These are phyloP conservation scores for Backusella sp. DNA, from an alignment of 192 early-diverging fungal genomes.

Conservation along the genomic window DNA sequence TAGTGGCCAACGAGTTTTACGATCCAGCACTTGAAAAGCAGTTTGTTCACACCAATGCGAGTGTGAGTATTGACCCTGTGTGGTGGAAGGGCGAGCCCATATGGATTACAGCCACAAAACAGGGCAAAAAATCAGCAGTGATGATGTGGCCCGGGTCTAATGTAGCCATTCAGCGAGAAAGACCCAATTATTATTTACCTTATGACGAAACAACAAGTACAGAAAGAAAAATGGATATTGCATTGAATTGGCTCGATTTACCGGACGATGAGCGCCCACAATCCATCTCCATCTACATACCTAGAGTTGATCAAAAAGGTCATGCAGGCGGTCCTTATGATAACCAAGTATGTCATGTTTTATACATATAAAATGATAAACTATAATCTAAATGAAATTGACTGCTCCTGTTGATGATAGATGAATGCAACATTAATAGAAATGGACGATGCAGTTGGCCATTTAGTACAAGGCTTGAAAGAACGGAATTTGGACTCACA, in stretches of 20 bases:
- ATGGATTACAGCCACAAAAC: slow-evolving; percentile 80
- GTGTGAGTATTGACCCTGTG: slow-evolving; percentile 54
- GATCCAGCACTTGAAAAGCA: slow-evolving; percentile 67
- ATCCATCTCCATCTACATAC: slow-evolving; percentile 75
- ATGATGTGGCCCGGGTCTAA: slow-evolving; percentile 89
- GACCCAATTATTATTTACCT: slow-evolving; percentile 66
- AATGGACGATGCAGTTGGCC: slow-evolving; percentile 62
- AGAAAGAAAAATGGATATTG: slow-evolving; percentile 52
- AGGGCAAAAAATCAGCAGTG: slow-evolving; percentile 66
- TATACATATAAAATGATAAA: too few species aligned
- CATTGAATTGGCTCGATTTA: slow-evolving; percentile 77
- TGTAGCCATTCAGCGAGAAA: slow-evolving; percentile 46
- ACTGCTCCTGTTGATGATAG: background rate
- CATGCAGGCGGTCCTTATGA: slow-evolving; percentile 73
- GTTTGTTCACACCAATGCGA: slow-evolving; percentile 74
- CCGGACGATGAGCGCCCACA: slow-evolving; percentile 68
- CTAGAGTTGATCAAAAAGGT: slow-evolving; percentile 78
- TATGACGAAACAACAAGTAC: slow-evolving; percentile 49
- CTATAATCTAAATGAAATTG: background rate
- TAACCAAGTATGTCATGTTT: slow-evolving; percentile 37
- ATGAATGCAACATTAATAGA: slow-evolving; percentile 55
- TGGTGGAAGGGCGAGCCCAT: slow-evolving; percentile 96
- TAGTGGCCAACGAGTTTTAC: slow-evolving; percentile 83
- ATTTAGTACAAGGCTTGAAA: slow-evolving; percentile 54
- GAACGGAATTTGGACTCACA: slow-evolving; percentile 55